Conservation (phyloP, 2,329 filamentous ascomycete species). For the Magnaporthiopsis rhizophila region DNA sequence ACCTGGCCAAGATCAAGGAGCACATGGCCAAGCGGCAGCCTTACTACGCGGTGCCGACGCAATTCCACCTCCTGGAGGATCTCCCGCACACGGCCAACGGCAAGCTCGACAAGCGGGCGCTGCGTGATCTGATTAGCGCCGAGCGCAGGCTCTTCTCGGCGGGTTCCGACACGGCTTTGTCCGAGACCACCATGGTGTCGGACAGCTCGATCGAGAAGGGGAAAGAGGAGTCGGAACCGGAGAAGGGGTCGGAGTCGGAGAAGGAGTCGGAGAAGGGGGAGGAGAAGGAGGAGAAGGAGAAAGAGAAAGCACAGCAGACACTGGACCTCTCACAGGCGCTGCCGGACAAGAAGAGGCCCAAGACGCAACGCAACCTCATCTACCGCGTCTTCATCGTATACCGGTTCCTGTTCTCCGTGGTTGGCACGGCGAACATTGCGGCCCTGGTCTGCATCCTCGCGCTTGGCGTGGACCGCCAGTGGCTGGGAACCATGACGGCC, state of each 20-base stretch:
- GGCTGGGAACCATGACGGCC: constrained; percentile 25
- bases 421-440: constrained; percentile 40
- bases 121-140: constrained; percentile 25
- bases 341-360: constrained; percentile 5
- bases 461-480: constrained; percentile 21
- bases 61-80: constrained; percentile 31
- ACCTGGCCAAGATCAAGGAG: constrained; percentile 28
- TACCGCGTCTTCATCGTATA: constrained; percentile 42
- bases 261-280: neutral
- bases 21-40: constrained; percentile 36
- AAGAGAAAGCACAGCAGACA: neutral
- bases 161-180: constrained; percentile 1
- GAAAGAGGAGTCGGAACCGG: neutral
- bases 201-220: constrained; percentile 3
- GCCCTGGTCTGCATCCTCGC: constrained; percentile 32
- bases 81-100: constrained; percentile 47
- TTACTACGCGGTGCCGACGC: constrained; percentile 46
- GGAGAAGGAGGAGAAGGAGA: neutral
- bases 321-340: constrained; percentile 10
- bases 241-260: neutral
- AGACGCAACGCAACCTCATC: constrained; percentile 26
- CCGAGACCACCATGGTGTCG: neutral
- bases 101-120: constrained; percentile 44
- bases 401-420: constrained; percentile 45
- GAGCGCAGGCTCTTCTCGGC: constrained; percentile 8